Conservation (phyloP, 805 yeast genomes). For the Wickerhamiella lipophila region DNA sequence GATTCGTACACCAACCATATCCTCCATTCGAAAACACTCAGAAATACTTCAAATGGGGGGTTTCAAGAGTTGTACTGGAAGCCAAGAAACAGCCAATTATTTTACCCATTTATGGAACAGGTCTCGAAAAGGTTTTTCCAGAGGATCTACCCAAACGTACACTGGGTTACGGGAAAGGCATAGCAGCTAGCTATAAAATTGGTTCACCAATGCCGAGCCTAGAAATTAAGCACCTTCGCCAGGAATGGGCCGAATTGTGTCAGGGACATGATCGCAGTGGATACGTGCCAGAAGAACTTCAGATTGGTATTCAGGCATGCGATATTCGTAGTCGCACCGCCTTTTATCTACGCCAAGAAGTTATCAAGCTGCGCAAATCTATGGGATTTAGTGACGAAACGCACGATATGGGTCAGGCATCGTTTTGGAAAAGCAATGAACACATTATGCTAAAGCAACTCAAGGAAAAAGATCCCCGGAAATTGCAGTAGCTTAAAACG, state of each 20-base stretch:
- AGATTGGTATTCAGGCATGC: slow-evolving; percentile 50
- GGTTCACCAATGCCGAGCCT: slow-evolving; percentile 60
- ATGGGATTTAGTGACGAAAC: slow-evolving; percentile 40
- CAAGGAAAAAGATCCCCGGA: slow-evolving; percentile 10
- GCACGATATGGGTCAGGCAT: slow-evolving; percentile 49
- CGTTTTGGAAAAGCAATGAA: slow-evolving; percentile 45
- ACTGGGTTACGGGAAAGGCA: slow-evolving; percentile 51
- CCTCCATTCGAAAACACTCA: slow-evolving; percentile 74
- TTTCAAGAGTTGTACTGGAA: slow-evolving; percentile 71
- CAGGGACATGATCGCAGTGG: slow-evolving; percentile 27
- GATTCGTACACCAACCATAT: slow-evolving; percentile 69
- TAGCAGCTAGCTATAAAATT: slow-evolving; percentile 52
- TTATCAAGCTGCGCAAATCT: slow-evolving; percentile 25
- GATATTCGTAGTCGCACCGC: slow-evolving; percentile 61
- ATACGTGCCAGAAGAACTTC: slow-evolving; percentile 52
- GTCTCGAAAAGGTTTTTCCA: slow-evolving; percentile 75
- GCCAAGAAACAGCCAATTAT: slow-evolving; percentile 72
- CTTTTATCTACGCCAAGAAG: slow-evolving; percentile 49
- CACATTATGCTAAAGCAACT: slow-evolving; percentile 11
- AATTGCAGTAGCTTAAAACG: background rate
- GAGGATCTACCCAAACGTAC: slow-evolving; percentile 47
- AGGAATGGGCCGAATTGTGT: slow-evolving; percentile 49
- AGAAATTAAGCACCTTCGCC: slow-evolving; percentile 46
- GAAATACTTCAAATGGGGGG: slow-evolving; percentile 95
- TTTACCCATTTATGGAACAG: slow-evolving; percentile 73